Conservation (phyloP, 1,284 basidiomycete genomes). For the Schizophyllum commune region DNA sequence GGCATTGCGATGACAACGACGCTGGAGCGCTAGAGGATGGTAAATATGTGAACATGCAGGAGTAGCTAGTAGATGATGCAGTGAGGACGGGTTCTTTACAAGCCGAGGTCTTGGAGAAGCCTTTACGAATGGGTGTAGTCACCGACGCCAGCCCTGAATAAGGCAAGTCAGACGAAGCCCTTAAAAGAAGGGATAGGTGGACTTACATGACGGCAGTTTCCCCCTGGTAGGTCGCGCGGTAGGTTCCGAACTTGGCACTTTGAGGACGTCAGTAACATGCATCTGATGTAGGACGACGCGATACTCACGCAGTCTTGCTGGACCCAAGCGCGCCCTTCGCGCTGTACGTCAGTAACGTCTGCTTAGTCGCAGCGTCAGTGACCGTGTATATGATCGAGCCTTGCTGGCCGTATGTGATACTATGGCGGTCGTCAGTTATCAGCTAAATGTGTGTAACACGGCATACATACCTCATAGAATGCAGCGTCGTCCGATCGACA, state of each 20-base stretch:
- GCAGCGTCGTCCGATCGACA: conserved; percentile 1
- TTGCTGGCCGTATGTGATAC: not conserved
- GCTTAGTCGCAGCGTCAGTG: not conserved
- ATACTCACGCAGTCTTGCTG: not conserved
- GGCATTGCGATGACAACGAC: no score
- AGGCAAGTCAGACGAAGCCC: not conserved
- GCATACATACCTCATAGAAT: conserved; percentile 4
- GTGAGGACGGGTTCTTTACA: no score
- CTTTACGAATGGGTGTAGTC: not conserved
- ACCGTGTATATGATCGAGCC: conserved; percentile 1
- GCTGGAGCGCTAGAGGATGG: no score
- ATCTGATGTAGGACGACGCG: not conserved
- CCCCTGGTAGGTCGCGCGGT: not conserved
- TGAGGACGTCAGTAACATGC: not conserved
- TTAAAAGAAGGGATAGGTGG: not conserved
- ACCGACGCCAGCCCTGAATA: conserved; percentile 1
- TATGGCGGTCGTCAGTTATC: no score
- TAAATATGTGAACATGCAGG: no score
- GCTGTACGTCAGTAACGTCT: not conserved
- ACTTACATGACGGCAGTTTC: conserved; percentile 1
- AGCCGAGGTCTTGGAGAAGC: no score
- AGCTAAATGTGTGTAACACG: no score
- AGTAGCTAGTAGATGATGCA: no score
- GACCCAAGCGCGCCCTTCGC: not conserved
- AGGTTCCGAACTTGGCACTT: conserved; percentile 3